Percentiles rank a stretch among this genome's conserved stretches.
phyloP scores from a whole-genome alignment of 2,329 filamentous ascomycete genomes.

The Verticillium zaregamsianum region DNA sequence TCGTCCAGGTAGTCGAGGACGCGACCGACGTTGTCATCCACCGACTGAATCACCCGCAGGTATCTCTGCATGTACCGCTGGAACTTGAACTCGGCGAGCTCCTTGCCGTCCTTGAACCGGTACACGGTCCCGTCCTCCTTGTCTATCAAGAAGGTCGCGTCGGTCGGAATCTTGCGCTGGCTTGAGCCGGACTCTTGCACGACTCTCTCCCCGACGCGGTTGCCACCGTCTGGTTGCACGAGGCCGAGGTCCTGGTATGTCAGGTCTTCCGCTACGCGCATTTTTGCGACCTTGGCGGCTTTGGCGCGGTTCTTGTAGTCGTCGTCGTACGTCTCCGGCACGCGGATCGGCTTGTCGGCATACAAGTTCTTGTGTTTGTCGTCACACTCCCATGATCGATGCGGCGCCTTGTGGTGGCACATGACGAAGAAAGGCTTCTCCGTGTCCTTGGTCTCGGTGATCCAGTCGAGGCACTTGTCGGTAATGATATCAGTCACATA shows the following conservation, averaged over 20 bases:
- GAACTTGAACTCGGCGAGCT: conserved; percentile 49
- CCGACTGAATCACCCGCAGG: conserved; percentile 44
- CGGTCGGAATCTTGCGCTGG: conserved; percentile 21
- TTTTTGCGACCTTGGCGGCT: conserved; percentile 43
- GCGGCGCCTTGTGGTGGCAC: conserved; percentile 54
- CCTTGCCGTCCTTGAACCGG: conserved; percentile 32
- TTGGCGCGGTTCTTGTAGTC: conserved; percentile 50
- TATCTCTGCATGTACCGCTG: conserved; percentile 55
- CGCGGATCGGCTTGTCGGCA: conserved; percentile 31
- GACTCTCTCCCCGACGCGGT: conserved; percentile 28
- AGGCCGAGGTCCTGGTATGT: conserved; percentile 43
- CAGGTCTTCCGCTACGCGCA: conserved; percentile 45
- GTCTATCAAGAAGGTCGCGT: conserved; percentile 31
- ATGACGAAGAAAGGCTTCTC: conserved; percentile 41
- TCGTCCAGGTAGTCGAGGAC: conserved; percentile 41
- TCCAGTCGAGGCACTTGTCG: conserved; percentile 40
- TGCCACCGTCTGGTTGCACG: conserved; percentile 45
- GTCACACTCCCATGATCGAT: conserved; percentile 48
- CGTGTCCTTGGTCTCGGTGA: conserved; percentile 19
- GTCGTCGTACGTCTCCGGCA: conserved; percentile 48
- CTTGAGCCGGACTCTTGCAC: conserved; percentile 19
- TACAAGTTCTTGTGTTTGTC: conserved; percentile 44
- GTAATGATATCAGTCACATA: conserved; percentile 51
- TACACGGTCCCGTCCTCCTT: conserved; percentile 41
- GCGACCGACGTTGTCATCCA: conserved; percentile 48